These are phyloP conservation scores for Schwanniomyces vanrijiae DNA, from an alignment of 805 yeast genomes.

Conservation along the genomic window DNA sequence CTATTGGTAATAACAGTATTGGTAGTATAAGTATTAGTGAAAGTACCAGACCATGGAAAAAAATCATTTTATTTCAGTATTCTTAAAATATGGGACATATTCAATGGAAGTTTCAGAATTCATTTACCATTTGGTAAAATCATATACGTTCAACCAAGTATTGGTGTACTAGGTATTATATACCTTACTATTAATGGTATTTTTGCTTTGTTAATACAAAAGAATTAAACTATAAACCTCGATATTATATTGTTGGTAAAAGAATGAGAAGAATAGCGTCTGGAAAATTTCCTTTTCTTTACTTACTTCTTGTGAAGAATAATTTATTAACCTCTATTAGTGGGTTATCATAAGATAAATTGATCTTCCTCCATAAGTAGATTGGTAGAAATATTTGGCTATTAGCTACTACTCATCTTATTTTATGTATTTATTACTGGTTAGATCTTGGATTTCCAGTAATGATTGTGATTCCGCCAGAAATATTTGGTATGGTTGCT, in stretches of 20 bases:
- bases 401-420: constrained; percentile 35
- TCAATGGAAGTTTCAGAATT: constrained; percentile 25
- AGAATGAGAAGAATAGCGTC: constrained; percentile 40
- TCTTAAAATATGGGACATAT: constrained; percentile 24
- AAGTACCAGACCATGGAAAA: constrained; percentile 7
- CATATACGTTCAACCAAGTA: constrained; percentile 42
- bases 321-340: constrained; percentile 38
- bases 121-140: constrained; percentile 17
- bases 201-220: constrained; percentile 29
- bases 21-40: neutral
- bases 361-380: constrained; percentile 44
- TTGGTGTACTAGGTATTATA: constrained; percentile 24
- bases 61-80: constrained; percentile 23
- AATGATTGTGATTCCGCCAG: constrained; percentile 49
- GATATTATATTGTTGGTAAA: constrained; percentile 41
- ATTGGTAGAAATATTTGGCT: constrained; percentile 40
- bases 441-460: constrained; percentile 32
- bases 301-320: constrained; percentile 37
- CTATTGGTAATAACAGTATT: neutral
- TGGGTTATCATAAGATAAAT: constrained; percentile 43
- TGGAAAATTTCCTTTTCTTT: constrained; percentile 39
- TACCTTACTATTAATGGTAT: constrained; percentile 28
- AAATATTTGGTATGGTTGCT: constrained; percentile 50
- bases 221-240: constrained; percentile 41
- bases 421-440: constrained; percentile 41